Conservation (phyloP, 164 flowering plant species). For the Nymphaea colorata region DNA sequence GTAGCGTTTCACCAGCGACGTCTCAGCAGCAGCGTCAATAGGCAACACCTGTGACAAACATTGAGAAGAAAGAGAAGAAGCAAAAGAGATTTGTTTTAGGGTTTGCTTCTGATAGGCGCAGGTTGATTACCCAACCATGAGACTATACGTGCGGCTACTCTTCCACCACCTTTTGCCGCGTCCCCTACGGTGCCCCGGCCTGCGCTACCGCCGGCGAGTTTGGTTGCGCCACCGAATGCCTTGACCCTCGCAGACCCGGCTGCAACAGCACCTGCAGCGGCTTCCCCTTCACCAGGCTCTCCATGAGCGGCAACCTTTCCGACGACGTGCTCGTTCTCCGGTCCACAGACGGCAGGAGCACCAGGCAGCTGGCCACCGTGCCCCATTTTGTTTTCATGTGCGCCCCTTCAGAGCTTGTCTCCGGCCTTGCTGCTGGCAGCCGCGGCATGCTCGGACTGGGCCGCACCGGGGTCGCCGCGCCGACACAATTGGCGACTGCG, state of each 20-base stretch:
- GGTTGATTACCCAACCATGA: too few species aligned
- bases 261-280: conserved; percentile 23
- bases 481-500: conserved; percentile 15
- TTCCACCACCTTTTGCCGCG: conserved; percentile 11
- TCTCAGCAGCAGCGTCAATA: too few species aligned
- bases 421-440: conserved; percentile 19
- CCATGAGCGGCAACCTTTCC: conserved; percentile 9
- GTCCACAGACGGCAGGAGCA: conserved; percentile 21
- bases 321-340: conserved; percentile 15
- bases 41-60: too few species aligned
- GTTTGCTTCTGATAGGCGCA: too few species aligned
- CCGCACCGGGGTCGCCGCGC: conserved; percentile 10
- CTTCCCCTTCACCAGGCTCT: conserved; percentile 4
- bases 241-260: conserved; percentile 3
- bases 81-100: too few species aligned
- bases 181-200: conserved; percentile 17
- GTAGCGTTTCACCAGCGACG: too few species aligned
- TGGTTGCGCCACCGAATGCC: conserved; percentile 7
- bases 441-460: conserved; percentile 26
- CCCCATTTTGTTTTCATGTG: conserved; percentile 19
- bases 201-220: conserved; percentile 6
- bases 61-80: too few species aligned
- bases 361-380: conserved; percentile 8
- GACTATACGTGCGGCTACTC: conserved; percentile 1
- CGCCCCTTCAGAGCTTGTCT: conserved; percentile 8